Conservation (phyloP, 1,284 basidiomycete genomes). For the Puccinia triticina region DNA sequence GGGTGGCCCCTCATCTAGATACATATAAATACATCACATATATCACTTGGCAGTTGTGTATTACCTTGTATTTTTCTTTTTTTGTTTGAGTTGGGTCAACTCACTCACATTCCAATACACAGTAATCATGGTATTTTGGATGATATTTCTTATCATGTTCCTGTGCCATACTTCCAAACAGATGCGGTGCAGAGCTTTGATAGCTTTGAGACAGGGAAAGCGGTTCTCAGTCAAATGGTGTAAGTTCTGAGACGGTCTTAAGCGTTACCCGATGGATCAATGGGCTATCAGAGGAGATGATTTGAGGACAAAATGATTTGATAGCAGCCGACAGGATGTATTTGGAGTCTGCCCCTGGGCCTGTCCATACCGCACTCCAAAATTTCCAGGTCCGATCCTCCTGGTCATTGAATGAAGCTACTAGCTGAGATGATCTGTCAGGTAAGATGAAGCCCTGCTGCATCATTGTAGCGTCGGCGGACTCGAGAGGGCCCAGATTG, state of each 20-base stretch:
- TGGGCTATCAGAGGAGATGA: neutral
- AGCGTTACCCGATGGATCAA: conserved; percentile 2
- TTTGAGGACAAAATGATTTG: conserved; percentile 9
- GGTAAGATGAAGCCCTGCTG: neutral
- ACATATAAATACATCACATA: neutral
- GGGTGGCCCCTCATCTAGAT: neutral
- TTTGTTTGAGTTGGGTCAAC: neutral
- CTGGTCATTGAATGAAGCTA: neutral
- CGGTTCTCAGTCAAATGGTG: neutral
- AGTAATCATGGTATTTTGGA: neutral
- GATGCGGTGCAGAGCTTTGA: neutral
- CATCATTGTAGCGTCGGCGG: neutral
- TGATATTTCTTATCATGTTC: neutral
- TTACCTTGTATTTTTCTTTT: neutral
- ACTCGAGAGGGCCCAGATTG: neutral
- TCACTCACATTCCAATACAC: neutral
- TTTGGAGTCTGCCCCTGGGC: neutral
- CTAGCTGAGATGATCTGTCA: conserved; percentile 22
- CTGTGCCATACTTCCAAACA: neutral
- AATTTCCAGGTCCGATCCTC: conserved; percentile 20
- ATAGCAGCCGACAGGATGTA: conserved; percentile 21
- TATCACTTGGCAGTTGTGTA: conserved; percentile 1
- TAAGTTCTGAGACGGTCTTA: conserved; percentile 19
- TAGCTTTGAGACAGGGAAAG: neutral
- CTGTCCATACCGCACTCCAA: conserved; percentile 5